phyloP scores from a whole-genome alignment of 164 flowering plant genomes.

The Chimonanthus praecox region DNA sequence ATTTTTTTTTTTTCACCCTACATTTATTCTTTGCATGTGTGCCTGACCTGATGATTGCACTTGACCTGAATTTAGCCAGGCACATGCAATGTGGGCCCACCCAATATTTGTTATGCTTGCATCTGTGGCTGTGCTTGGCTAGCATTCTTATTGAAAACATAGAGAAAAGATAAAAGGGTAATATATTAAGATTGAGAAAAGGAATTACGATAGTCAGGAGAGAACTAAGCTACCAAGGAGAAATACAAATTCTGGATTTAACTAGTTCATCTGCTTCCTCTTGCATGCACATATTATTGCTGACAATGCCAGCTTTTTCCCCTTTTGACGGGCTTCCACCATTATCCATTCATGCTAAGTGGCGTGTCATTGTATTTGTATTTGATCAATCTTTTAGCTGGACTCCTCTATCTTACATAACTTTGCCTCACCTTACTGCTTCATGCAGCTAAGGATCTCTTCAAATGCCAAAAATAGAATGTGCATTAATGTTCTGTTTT shows the following conservation, averaged over 20 bases:
- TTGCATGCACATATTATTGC: not conserved
- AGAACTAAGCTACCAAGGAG: no score
- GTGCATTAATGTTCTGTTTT: not conserved
- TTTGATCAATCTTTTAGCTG: constrained; percentile 1
- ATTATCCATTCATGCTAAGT: not conserved
- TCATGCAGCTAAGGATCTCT: not conserved
- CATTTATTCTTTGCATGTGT: not conserved
- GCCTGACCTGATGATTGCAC: not conserved
- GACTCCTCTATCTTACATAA: not conserved
- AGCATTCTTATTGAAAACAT: no score
- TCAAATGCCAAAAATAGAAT: not conserved
- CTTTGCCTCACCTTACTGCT: not conserved
- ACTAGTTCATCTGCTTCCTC: no score
- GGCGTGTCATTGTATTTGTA: not conserved
- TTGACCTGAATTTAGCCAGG: no score
- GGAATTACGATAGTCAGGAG: no score
- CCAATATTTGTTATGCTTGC: no score
- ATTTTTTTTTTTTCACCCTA: not conserved
- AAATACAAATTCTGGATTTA: no score
- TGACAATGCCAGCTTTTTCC: not conserved
- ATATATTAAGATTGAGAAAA: no score
- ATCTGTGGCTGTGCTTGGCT: no score
- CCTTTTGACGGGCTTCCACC: not conserved
- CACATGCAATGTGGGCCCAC: no score
- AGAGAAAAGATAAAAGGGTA: no score